phyloP scores from a whole-genome alignment of 2,329 filamentous ascomycete species.

The Lasiodiplodia sp. region DNA sequence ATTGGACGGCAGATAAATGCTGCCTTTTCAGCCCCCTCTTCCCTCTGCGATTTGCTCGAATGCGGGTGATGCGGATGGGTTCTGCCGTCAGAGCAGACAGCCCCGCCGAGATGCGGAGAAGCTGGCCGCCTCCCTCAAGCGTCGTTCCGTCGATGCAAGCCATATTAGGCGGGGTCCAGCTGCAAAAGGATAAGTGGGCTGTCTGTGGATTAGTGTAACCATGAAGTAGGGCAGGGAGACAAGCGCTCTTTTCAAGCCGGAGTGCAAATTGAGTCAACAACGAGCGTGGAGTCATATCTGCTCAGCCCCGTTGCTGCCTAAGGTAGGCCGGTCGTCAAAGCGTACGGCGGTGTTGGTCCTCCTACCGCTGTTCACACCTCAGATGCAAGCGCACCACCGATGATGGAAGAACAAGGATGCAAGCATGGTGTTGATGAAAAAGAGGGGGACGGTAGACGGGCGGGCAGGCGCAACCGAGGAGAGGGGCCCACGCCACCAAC shows the following conservation, averaged over 20 bases:
- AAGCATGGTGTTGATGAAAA: background rate
- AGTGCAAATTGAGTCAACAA: background rate
- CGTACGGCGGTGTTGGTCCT: background rate
- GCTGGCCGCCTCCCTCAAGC: constrained; percentile 68
- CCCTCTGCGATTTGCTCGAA: constrained; percentile 60
- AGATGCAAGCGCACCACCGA: background rate
- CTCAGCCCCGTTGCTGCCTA: constrained; percentile 22
- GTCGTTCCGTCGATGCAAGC: constrained; percentile 53
- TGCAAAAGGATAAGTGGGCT: too few species aligned
- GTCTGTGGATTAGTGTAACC: background rate
- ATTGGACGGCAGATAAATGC: constrained; percentile 63
- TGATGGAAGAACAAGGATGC: background rate
- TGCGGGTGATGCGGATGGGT: constrained; percentile 59
- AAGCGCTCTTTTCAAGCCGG: background rate
- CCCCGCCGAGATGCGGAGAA: constrained; percentile 64
- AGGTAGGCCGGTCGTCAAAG: background rate
- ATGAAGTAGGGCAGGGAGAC: background rate
- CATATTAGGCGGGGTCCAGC: background rate
- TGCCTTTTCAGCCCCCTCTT: constrained; percentile 65
- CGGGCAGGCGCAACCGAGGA: constrained; percentile 1
- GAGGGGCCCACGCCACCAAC: background rate
- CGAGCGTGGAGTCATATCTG: background rate
- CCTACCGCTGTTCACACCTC: too few species aligned
- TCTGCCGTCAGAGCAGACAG: constrained; percentile 61
- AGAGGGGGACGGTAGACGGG: background rate